phyloP scores from a whole-genome alignment of 805 yeast species.

The Kazachstania psychrophila region DNA sequence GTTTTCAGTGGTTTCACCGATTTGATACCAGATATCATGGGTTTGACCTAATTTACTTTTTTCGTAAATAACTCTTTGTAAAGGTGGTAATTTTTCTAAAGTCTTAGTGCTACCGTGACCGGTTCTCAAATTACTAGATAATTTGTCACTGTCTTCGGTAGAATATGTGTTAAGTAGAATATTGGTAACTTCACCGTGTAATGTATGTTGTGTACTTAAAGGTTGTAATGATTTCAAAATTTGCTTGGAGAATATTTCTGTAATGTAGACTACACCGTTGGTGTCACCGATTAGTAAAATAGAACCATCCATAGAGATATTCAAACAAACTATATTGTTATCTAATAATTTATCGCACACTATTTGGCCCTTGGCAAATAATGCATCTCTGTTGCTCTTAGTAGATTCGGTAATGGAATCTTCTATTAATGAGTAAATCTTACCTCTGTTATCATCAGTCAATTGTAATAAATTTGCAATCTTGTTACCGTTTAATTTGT shows the following conservation, averaged over 20 bases:
- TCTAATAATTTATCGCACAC: slow-evolving; percentile 18
- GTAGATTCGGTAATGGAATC: slow-evolving; percentile 30
- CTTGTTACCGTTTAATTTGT: slow-evolving; percentile 30
- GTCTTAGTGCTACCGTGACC: background rate
- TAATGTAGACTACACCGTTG: slow-evolving; percentile 54
- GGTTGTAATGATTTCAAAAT: slow-evolving; percentile 44
- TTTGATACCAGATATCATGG: slow-evolving; percentile 36
- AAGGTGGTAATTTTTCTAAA: slow-evolving; percentile 42
- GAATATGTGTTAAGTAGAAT: slow-evolving; percentile 11
- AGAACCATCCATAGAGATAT: slow-evolving; percentile 68
- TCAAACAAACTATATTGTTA: slow-evolving; percentile 42
- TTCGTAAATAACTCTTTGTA: slow-evolving; percentile 51
- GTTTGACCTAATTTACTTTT: slow-evolving; percentile 30
- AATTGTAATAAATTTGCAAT: slow-evolving; percentile 41
- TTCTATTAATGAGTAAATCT: slow-evolving; percentile 42
- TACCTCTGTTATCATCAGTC: slow-evolving; percentile 35
- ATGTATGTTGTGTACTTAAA: slow-evolving; percentile 18
- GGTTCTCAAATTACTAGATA: background rate
- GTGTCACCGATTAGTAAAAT: slow-evolving; percentile 63
- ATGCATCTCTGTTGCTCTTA: slow-evolving; percentile 10
- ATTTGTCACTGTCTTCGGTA: slow-evolving; percentile 1
- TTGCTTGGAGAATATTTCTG: slow-evolving; percentile 66
- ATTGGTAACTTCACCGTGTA: slow-evolving; percentile 24
- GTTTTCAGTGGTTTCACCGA: slow-evolving; percentile 12
- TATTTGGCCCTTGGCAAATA: slow-evolving; percentile 23